Conservation (phyloP, 345 rosid species). For the Sonneratia caseolaris region DNA sequence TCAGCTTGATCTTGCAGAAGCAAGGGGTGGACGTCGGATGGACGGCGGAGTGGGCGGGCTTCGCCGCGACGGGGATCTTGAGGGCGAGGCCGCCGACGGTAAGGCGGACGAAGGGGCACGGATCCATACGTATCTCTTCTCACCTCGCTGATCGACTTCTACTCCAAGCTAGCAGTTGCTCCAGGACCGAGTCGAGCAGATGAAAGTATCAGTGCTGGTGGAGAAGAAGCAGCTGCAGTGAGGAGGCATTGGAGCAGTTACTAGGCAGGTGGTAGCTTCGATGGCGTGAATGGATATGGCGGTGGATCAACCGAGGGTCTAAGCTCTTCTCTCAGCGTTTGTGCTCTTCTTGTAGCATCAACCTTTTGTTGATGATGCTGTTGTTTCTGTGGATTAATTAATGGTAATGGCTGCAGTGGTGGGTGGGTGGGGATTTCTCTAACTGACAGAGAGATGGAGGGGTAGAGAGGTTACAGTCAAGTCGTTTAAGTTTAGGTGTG, state of each 20-base stretch:
- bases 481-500: slow-evolving; percentile 1
- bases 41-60: slow-evolving; percentile 60
- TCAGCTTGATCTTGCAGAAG: slow-evolving; percentile 72
- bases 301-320: too few relatives aligned
- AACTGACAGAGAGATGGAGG: slow-evolving; percentile 3
- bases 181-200: too few relatives aligned
- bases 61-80: slow-evolving; percentile 56
- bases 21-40: slow-evolving; percentile 78
- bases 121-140: slow-evolving; percentile 54
- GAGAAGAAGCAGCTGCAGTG: not conserved
- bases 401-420: not conserved
- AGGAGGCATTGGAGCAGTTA: not conserved
- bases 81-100: slow-evolving; percentile 64
- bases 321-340: not conserved
- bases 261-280: not conserved
- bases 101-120: slow-evolving; percentile 81
- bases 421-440: slow-evolving; percentile 2
- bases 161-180: not conserved
- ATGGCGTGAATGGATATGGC: not conserved
- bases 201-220: too few relatives aligned
- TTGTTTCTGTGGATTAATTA: not conserved
- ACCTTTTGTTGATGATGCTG: not conserved
- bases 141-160: not conserved
- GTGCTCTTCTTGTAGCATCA: not conserved
- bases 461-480: not conserved